Conservation (phyloP, 2,329 filamentous ascomycete species). For the Hymenoscyphus salicellus region DNA sequence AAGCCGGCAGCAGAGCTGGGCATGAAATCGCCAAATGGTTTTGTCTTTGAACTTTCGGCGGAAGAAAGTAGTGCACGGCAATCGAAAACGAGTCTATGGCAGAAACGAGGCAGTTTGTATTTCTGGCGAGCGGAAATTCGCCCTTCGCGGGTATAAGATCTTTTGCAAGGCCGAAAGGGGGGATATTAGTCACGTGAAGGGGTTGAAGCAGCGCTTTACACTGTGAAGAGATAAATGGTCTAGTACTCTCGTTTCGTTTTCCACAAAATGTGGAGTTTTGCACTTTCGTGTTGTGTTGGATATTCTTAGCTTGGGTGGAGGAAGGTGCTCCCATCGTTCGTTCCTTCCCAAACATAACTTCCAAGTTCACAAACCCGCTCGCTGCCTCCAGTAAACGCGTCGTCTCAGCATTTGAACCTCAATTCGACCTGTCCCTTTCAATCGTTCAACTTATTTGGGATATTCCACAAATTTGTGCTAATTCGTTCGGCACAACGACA, state of each 20-base stretch:
- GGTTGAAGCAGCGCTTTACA: background rate
- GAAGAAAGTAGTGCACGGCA: background rate
- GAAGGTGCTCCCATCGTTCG: background rate
- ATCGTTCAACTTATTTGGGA: background rate
- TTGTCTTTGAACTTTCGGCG: background rate
- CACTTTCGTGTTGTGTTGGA: background rate
- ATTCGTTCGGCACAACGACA: background rate
- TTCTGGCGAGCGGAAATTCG: background rate
- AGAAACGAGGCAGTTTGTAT: background rate
- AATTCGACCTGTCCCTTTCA: background rate
- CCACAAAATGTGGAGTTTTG: background rate
- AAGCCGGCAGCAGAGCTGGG: slow-evolving; percentile 1
- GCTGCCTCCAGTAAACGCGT: background rate
- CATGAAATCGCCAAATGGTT: slow-evolving; percentile 7
- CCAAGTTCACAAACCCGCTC: background rate
- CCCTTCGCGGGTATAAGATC: background rate
- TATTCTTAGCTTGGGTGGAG: background rate
- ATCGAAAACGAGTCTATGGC: background rate
- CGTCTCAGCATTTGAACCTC: background rate
- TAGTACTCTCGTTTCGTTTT: background rate
- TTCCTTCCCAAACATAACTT: background rate
- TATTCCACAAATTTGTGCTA: background rate
- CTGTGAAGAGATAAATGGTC: background rate
- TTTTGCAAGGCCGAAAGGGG: background rate
- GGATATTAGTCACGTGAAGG: background rate